Evolutionary conservation across 1,139 yeast species (phyloP).

Genomic region (Zygosaccharomyces sapae): DNA sequence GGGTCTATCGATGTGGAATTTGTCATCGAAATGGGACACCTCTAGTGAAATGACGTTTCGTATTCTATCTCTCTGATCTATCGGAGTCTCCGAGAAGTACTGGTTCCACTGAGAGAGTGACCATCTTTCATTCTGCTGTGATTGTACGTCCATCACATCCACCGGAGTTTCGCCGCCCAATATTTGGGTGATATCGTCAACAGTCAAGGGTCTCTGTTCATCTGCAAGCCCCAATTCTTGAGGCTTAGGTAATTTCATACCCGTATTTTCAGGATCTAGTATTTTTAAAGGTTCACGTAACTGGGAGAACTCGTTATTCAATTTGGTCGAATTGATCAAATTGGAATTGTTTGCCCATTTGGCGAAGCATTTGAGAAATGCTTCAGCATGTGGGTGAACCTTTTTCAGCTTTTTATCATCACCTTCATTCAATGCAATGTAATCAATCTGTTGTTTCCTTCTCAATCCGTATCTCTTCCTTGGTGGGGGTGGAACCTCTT

Average conservation of each 20-base stretch:
- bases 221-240: slow-evolving; percentile 18
- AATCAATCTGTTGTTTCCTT: slow-evolving; percentile 55
- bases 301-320: slow-evolving; percentile 40
- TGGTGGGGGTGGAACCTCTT: neutral
- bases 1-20: slow-evolving; percentile 56
- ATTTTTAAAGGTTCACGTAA: slow-evolving; percentile 41
- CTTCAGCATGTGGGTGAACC: slow-evolving; percentile 57
- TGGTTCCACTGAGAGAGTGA: slow-evolving; percentile 68
- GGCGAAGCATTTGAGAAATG: slow-evolving; percentile 27
- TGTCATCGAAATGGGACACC: slow-evolving; percentile 56
- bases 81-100: slow-evolving; percentile 49
- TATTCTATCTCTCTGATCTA: slow-evolving; percentile 53
- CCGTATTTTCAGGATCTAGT: slow-evolving; percentile 32
- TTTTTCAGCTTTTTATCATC: slow-evolving; percentile 56
- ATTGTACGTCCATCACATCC: slow-evolving; percentile 87
- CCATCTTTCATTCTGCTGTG: slow-evolving; percentile 71
- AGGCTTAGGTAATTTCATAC: slow-evolving; percentile 45
- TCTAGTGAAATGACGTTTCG: slow-evolving; percentile 81
- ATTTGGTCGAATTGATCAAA: slow-evolving; percentile 34
- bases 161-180: slow-evolving; percentile 63
- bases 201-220: slow-evolving; percentile 14
- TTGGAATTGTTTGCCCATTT: slow-evolving; percentile 21
- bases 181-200: slow-evolving; percentile 49
- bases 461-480: slow-evolving; percentile 22
- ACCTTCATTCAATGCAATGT: slow-evolving; percentile 76